phyloP scores from a whole-genome alignment of 148 eudicot species.

The Heliamphora exappendiculata region DNA sequence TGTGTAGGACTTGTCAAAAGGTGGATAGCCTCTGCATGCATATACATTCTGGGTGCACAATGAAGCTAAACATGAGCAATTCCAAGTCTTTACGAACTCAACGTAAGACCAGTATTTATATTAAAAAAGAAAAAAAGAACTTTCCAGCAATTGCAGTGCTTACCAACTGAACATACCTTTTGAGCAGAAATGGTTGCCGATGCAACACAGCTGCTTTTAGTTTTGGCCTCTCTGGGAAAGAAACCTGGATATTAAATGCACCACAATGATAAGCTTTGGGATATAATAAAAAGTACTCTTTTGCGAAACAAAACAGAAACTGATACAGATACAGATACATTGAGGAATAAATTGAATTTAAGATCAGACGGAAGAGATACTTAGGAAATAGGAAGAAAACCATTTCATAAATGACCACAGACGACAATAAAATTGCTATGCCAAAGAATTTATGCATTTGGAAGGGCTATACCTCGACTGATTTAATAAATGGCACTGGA shows the following conservation, averaged over 20 bases:
- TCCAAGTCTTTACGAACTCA: not conserved
- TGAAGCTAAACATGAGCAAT: not conserved
- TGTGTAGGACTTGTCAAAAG: not conserved
- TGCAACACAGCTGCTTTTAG: constrained; percentile 32
- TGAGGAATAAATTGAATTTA: not conserved
- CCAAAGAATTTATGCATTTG: not conserved
- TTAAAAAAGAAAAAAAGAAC: not conserved
- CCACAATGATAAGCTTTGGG: not conserved
- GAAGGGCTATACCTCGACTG: constrained; percentile 31
- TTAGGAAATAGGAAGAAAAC: not conserved
- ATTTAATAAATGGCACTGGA: constrained; percentile 38
- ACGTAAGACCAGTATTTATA: not conserved
- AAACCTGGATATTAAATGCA: constrained; percentile 26
- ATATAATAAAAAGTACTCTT: not conserved
- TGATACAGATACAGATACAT: not conserved
- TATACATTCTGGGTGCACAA: not conserved
- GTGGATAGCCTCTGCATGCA: not conserved
- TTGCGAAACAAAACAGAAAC: not conserved
- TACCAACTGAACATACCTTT: constrained; percentile 25
- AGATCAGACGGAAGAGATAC: not conserved
- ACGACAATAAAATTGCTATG: not conserved
- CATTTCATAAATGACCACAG: not conserved
- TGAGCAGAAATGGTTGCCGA: constrained; percentile 37
- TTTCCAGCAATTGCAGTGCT: not conserved
- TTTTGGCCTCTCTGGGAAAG: constrained; percentile 52